Evolutionary conservation across 306 rosid genomes (phyloP).

Genomic region (Begonia fuchsioides): DNA sequence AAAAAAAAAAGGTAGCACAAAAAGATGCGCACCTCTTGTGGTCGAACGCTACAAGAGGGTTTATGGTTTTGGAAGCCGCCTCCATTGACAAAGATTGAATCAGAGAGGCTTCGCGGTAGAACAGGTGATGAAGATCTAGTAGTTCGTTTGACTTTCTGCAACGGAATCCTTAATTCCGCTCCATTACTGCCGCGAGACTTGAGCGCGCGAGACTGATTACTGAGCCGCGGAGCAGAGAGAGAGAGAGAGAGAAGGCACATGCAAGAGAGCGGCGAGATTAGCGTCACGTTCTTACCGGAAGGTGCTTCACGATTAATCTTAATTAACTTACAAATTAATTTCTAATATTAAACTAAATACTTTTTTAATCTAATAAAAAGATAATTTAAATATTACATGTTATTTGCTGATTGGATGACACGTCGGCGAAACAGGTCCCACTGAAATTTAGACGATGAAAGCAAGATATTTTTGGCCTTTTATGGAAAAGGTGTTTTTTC

Average conservation of each 20-base stretch:
- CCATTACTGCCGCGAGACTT: not conserved
- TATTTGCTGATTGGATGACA: no score
- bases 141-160: conserved; percentile 27
- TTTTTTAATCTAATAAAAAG: no score
- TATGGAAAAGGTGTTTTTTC: no score
- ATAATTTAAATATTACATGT: no score
- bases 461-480: no score
- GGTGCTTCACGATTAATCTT: no score
- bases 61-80: conserved; percentile 26
- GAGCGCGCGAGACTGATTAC: not conserved
- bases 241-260: not conserved
- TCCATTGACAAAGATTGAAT: conserved; percentile 27
- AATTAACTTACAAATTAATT: no score
- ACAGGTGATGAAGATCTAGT: conserved; percentile 23
- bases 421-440: no score
- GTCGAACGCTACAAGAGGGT: conserved; percentile 63
- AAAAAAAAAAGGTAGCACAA: conserved; percentile 8
- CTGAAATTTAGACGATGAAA: no score
- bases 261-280: conserved; percentile 45
- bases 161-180: conserved; percentile 13
- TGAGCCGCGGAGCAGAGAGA: not conserved
- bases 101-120: conserved; percentile 10
- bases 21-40: conserved; percentile 69
- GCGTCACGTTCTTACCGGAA: conserved; percentile 40
- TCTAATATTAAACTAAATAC: no score